These are phyloP conservation scores for Cucumis sativus DNA, from an alignment of 306 rosid genomes.

Conservation along the genomic window Cucumber_9930_V3 NC_026661.2:14957501-14958000, in stretches of 20 bases:
- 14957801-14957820: background rate
- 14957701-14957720: background rate
- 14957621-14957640: too few species aligned
- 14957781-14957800: background rate
- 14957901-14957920: background rate
- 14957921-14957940: background rate
- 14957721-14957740: background rate
- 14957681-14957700: background rate
- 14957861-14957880: background rate
- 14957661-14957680: background rate
- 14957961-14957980: background rate
- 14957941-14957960: background rate
- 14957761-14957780: background rate
- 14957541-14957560: background rate
- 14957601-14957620: background rate
- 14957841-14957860: background rate
- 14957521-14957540: conserved; percentile 13
- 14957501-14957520: conserved; percentile 43
- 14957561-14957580: background rate
- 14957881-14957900: background rate
- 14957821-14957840: background rate
- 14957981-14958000: background rate
- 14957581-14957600: background rate
- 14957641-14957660: background rate
- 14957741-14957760: background rate